These are phyloP conservation scores for Daldinia vernicosa DNA, from an alignment of 495 filamentous ascomycete genomes.

Conservation along the genomic window DNA sequence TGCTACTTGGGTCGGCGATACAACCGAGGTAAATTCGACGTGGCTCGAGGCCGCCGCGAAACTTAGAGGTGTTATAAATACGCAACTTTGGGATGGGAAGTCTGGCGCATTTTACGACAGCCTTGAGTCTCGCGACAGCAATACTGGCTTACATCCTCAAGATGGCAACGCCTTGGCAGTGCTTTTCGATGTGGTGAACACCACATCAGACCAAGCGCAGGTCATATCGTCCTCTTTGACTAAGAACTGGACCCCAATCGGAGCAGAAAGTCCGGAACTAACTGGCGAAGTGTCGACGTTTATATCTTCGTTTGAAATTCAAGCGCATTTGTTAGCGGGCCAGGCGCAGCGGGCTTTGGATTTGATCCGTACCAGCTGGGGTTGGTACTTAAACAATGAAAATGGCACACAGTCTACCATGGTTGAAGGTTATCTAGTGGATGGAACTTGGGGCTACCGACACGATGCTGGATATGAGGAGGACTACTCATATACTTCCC, in stretches of 20 bases:
- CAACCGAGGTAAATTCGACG: constrained; percentile 52
- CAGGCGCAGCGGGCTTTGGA: constrained; percentile 63
- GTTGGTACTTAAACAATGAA: constrained; percentile 68
- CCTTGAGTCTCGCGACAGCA: constrained; percentile 43
- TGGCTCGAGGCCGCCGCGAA: constrained; percentile 54
- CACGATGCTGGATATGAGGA: constrained; percentile 59
- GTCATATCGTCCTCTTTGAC: constrained; percentile 59
- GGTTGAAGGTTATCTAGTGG: constrained; percentile 67
- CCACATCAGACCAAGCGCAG: constrained; percentile 38
- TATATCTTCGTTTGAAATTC: constrained; percentile 71
- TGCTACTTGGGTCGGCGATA: constrained; percentile 60
- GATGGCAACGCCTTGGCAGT: constrained; percentile 62
- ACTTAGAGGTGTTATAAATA: constrained; percentile 55
- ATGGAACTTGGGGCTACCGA: constrained; percentile 68
- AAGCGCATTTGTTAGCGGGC: constrained; percentile 65
- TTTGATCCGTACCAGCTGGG: constrained; percentile 69
- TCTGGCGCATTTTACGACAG: constrained; percentile 68
- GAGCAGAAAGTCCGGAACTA: constrained; percentile 66
- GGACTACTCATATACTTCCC: constrained; percentile 64
- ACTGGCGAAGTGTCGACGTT: constrained; percentile 69
- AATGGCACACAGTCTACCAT: constrained; percentile 70
- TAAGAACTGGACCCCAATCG: constrained; percentile 67
- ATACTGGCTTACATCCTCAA: constrained; percentile 56
- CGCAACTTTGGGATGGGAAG: constrained; percentile 59
- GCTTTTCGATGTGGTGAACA: constrained; percentile 51